These are phyloP conservation scores for Fusarium brachygibbosum DNA, from an alignment of 2,329 filamentous ascomycete genomes.

Conservation along the genomic window DNA sequence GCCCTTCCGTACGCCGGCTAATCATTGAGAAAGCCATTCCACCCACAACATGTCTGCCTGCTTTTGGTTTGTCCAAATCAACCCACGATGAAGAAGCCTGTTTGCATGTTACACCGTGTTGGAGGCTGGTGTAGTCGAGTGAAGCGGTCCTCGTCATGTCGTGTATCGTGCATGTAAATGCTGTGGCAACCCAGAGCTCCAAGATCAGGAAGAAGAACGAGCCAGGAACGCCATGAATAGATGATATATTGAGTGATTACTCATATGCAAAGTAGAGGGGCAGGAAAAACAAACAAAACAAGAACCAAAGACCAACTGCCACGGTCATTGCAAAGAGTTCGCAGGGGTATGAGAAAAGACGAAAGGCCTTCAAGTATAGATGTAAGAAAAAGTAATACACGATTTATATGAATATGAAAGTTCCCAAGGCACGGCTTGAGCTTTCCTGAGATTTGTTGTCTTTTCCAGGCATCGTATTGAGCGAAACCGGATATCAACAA, in stretches of 20 bases:
- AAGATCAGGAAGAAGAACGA: conserved; percentile 29
- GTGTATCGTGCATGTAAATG: conserved; percentile 15
- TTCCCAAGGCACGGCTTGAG: conserved; percentile 4
- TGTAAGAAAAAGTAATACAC: conserved; percentile 42
- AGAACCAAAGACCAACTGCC: conserved; percentile 38
- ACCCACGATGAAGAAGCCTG: conserved; percentile 10
- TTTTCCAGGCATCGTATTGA: conserved; percentile 1
- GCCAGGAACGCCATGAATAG: conserved; percentile 30
- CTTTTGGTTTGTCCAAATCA: conserved; percentile 43
- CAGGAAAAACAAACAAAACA: conserved; percentile 4
- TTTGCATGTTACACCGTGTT: neutral
- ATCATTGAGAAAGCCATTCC: conserved; percentile 32
- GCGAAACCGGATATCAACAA: neutral
- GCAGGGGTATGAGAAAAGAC: conserved; percentile 31
- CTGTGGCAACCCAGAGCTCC: conserved; percentile 16
- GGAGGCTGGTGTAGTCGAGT: conserved; percentile 1
- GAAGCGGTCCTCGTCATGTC: conserved; percentile 12
- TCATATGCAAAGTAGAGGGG: conserved; percentile 23
- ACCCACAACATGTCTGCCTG: conserved; percentile 28
- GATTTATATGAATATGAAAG: conserved; percentile 36
- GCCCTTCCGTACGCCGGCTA: conserved; percentile 37
- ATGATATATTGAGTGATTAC: conserved; percentile 19
- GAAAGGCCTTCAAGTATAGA: conserved; percentile 28
- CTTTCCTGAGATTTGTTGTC: neutral
- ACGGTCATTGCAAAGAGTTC: conserved; percentile 10